These are phyloP conservation scores for Neurospora sp. DNA, from an alignment of 495 filamentous ascomycete species.

Conservation along the genomic window DNA sequence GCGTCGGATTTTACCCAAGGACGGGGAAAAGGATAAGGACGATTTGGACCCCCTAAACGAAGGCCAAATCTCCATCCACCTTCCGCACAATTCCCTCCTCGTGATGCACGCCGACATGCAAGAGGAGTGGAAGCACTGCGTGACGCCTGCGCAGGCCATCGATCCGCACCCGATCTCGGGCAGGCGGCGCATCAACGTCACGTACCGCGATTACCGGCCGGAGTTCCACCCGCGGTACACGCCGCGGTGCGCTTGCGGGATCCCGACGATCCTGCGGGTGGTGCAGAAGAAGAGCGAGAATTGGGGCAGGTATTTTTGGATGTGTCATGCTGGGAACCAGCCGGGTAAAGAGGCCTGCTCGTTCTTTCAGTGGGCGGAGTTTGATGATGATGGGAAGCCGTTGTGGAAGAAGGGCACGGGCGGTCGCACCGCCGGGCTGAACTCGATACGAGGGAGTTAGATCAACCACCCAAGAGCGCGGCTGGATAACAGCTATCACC, in stretches of 20 bases:
- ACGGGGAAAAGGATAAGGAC: slow-evolving; percentile 25
- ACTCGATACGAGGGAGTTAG: neutral
- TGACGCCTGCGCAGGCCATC: slow-evolving; percentile 61
- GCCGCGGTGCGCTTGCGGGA: slow-evolving; percentile 53
- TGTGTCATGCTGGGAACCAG: slow-evolving; percentile 70
- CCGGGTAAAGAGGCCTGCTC: slow-evolving; percentile 68
- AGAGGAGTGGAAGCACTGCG: slow-evolving; percentile 71
- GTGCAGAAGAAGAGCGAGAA: slow-evolving; percentile 68
- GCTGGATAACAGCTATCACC: neutral
- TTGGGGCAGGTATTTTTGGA: slow-evolving; percentile 83
- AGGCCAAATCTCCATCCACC: slow-evolving; percentile 82
- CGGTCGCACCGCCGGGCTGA: neutral
- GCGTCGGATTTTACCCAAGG: slow-evolving; percentile 53
- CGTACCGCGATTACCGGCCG: slow-evolving; percentile 77
- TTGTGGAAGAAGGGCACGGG: slow-evolving; percentile 38
- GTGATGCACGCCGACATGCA: slow-evolving; percentile 94
- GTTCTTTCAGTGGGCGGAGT: slow-evolving; percentile 85
- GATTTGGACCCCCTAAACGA: slow-evolving; percentile 40
- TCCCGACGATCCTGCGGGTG: slow-evolving; percentile 65
- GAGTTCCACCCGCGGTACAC: slow-evolving; percentile 63
- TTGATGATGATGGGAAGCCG: slow-evolving; percentile 79
- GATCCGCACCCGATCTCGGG: slow-evolving; percentile 75
- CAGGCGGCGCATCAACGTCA: slow-evolving; percentile 79
- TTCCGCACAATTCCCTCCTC: slow-evolving; percentile 87
- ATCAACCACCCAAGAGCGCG: neutral